Evolutionary conservation across 352 stramenopile species (phyloP).

Genomic region (Phytophthora kernoviae): DNA sequence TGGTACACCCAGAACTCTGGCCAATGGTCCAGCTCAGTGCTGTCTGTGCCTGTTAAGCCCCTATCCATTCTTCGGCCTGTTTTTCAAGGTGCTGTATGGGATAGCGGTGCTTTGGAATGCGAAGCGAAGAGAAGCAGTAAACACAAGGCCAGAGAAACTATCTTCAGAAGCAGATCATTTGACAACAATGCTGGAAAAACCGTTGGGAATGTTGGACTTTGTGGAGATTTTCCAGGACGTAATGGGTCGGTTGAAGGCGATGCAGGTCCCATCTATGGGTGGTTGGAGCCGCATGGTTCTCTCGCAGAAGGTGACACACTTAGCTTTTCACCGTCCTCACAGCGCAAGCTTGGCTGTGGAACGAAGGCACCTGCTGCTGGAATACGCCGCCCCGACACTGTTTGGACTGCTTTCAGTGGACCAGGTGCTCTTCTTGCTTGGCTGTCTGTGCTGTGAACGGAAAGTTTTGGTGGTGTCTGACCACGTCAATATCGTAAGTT

Average conservation of each 20-base stretch:
- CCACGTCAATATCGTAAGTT: slow-evolving; percentile 78
- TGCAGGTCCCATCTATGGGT: slow-evolving; percentile 74
- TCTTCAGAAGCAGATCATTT: slow-evolving; percentile 8
- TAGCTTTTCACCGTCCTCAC: slow-evolving; percentile 82
- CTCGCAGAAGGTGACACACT: slow-evolving; percentile 52
- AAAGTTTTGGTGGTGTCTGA: slow-evolving; percentile 81
- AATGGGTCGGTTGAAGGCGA: slow-evolving; percentile 61
- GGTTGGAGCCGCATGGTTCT: slow-evolving; percentile 75
- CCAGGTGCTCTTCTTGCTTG: slow-evolving; percentile 78
- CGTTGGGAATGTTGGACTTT: slow-evolving; percentile 60
- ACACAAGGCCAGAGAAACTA: slow-evolving; percentile 19
- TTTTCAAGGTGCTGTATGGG: slow-evolving; percentile 83
- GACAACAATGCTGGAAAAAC: slow-evolving; percentile 28
- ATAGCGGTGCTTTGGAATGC: slow-evolving; percentile 75
- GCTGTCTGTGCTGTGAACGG: slow-evolving; percentile 74
- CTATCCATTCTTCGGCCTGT: slow-evolving; percentile 86
- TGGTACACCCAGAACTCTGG: background rate
- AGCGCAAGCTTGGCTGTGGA: slow-evolving; percentile 61
- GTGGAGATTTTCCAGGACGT: slow-evolving; percentile 65
- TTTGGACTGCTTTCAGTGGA: slow-evolving; percentile 80
- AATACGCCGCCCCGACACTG: slow-evolving; percentile 73
- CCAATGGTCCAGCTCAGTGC: slow-evolving; percentile 45
- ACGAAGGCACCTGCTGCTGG: slow-evolving; percentile 62
- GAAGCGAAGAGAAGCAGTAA: slow-evolving; percentile 42
- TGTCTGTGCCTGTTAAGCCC: slow-evolving; percentile 78